Base-by-base conservation (phyloP, 1,284 basidiomycete species). In the Pterula multifida region DNA sequence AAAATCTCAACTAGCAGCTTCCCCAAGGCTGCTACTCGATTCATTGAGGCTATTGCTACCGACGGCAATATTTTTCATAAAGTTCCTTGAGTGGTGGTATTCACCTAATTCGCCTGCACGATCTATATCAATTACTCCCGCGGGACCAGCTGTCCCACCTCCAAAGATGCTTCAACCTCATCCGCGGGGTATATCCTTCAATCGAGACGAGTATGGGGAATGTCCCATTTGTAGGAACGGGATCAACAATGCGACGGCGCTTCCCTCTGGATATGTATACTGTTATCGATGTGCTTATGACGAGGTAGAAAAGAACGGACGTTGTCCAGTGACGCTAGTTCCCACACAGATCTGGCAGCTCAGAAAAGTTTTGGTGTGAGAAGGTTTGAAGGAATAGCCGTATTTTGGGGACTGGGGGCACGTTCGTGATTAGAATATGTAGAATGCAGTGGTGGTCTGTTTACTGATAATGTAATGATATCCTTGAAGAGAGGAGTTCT, bases 81-180 rank as follows among this genome's bases (percentile, higher is more conserved):
- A 96, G 66, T 95, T 98, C 65, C 73, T 97, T 26, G 93, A 98
- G 67, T 99, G 96, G 94, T 98, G 96, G 94, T 98, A 98, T 65
- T 95, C 92, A 15, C 90, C 94, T 6, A 79, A 81, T 25, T 97
- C 94, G 2, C 93, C 94, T n/a, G 77, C 85, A 55, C 74, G 80
- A 51, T 73, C 79, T 44, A 61, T 85, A 50, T 71, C 78, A 23
- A 66, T 73, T 36, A 73, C 79, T 22, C 79, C 77, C 45, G 71
- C 72, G 53, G 80, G 78, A 19, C 85, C 82, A 17, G 71, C 78
- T 0, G 76, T 92, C 28, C 82, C 86, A 52, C 85, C 87, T 15
- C 86, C 89, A 35, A 71, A 72, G 53, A 75, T 90, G 56, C 75
- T 92, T 6, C 69, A 73, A 42, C 83, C 85, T 3, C 86, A 89